Percentiles rank a stretch among this genome's conserved stretches.
Conservation (phyloP, 495 filamentous ascomycete genomes). For the Penicillium salamii region DNA sequence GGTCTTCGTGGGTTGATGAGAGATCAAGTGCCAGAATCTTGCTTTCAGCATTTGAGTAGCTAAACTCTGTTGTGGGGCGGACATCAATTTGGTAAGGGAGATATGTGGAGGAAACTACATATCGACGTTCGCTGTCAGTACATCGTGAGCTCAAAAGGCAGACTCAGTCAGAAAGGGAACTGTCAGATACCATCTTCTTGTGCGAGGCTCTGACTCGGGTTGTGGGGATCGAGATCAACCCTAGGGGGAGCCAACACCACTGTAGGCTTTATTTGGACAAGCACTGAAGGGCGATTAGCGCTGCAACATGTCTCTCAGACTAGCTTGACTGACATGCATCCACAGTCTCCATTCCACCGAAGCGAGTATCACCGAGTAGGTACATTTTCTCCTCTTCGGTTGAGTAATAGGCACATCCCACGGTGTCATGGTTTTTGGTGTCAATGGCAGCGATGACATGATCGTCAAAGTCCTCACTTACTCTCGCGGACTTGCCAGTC, state of each 20-base stretch:
- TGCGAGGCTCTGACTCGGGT: slow-evolving; percentile 18
- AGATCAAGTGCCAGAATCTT: slow-evolving; percentile 59
- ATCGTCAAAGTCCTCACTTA: slow-evolving; percentile 44
- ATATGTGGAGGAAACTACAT: slow-evolving; percentile 36
- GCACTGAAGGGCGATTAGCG: slow-evolving; percentile 46
- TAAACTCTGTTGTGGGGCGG: slow-evolving; percentile 75
- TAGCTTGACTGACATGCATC: slow-evolving; percentile 55
- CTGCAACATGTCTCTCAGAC: neutral
- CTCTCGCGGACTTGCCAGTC: slow-evolving; percentile 3
- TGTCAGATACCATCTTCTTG: slow-evolving; percentile 23
- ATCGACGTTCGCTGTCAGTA: neutral
- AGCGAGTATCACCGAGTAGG: slow-evolving; percentile 75
- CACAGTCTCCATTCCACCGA: slow-evolving; percentile 66
- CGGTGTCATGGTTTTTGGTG: slow-evolving; percentile 62
- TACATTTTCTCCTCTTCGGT: slow-evolving; percentile 71
- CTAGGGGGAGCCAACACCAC: slow-evolving; percentile 71
- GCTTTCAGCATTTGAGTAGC: slow-evolving; percentile 64
- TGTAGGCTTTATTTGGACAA: slow-evolving; percentile 76
- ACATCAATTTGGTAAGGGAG: slow-evolving; percentile 70
- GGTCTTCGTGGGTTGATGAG: slow-evolving; percentile 34
- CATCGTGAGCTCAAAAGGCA: neutral
- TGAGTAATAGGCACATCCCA: slow-evolving; percentile 88
- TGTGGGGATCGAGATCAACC: slow-evolving; percentile 53
- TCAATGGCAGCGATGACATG: slow-evolving; percentile 88
- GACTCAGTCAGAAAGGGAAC: neutral